Evolutionary conservation across 2,329 filamentous ascomycete species (phyloP).

Genomic region (Aspergillus fumigatiaffinis): DNA sequence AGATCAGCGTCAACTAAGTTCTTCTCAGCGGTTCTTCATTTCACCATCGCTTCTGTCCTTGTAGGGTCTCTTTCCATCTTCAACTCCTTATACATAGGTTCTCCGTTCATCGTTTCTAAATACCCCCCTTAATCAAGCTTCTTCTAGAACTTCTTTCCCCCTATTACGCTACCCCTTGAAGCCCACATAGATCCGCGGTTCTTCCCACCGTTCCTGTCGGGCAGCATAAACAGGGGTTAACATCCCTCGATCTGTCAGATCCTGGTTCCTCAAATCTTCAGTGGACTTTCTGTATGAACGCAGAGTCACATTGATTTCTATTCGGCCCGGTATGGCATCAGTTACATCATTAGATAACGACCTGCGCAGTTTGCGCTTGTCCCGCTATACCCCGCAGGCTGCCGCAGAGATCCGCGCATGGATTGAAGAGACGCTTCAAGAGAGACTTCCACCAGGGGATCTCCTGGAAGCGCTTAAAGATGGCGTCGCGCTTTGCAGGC

Average conservation of each 20-base stretch:
- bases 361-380: constrained; percentile 85
- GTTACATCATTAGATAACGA: constrained; percentile 93
- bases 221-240: background rate
- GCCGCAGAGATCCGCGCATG: constrained; percentile 80
- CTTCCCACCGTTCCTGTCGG: background rate
- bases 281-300: background rate
- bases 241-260: background rate
- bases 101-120: background rate
- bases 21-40: background rate
- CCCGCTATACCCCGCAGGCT: constrained; percentile 86
- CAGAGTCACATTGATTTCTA: background rate
- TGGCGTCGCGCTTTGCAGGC: constrained; percentile 91
- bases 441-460: constrained; percentile 68
- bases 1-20: background rate
- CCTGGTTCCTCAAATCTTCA: background rate
- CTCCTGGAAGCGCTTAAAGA: constrained; percentile 84
- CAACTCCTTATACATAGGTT: background rate
- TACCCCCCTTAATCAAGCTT: background rate
- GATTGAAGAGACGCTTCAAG: constrained; percentile 78
- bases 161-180: background rate
- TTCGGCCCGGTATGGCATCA: constrained; percentile 68
- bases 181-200: background rate
- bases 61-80: background rate
- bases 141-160: background rate
- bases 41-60: background rate